Evolutionary conservation across 805 yeast species (phyloP), one percentile per base, ranked within the genome.

Genomic region (Lachancea meyersii): DNA sequence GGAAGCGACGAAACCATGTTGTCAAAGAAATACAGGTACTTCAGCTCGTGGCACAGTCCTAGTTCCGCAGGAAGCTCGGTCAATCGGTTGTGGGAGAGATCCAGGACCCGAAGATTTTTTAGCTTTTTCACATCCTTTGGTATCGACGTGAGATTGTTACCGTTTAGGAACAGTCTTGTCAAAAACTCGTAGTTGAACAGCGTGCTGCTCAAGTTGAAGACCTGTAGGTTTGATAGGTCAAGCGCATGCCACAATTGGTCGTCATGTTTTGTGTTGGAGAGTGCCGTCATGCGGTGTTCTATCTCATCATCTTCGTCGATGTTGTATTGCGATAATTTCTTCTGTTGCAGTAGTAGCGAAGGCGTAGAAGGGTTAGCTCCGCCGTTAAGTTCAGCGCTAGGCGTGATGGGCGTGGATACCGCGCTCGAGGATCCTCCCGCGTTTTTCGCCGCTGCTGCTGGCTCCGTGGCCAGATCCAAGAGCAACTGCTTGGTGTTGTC

Each of bases 211-310:
- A 91, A 51, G 44, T 77, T 74, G 48, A 77, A 69, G 40, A 93
- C 70, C 26, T 91, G 86, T 63, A 93, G 95, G 46, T 96, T 96
- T 50, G 94, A 80, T 50, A 91, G 70, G 67, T 93, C 99, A 50
- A 93, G 69, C 5, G 89, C 91, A 41, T 94, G 84, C 99, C 99
- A 93, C 58, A 85, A 74, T 66, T 89, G 97, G 46, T 80, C 82
- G 28, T 83, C 79, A 47, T 52, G 55, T 35, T 61, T 54, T 18
- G 53, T 40, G 37, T 49, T 48, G 34, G 47, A 46, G 23, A 53
- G 53, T 16, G 52, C 52, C 28, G 46, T 35, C 48, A 51, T 47
- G 33, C 54, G 50, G 38, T 51, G 51, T 37, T 55, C 63, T 37
- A 43, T 57, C 57, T 80, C 82, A 54, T 82, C 86, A 49, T 80